Conservation (phyloP, 177 flowering plant genomes). For the Vitis hybrid region DNA sequence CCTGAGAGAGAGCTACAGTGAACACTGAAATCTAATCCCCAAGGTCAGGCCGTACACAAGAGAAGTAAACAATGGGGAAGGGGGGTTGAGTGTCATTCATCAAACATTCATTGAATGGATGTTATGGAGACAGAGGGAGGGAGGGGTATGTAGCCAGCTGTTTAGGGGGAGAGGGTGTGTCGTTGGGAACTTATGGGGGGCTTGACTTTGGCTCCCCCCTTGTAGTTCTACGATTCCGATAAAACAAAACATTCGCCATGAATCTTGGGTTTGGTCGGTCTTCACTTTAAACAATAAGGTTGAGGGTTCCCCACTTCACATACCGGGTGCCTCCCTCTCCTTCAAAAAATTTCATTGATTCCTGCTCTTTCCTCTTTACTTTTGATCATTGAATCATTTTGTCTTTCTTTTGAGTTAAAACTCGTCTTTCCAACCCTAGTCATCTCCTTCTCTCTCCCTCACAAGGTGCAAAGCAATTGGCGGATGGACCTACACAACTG, state of each 20-base stretch:
- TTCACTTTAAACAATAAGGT: not conserved
- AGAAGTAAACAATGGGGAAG: no score
- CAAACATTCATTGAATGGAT: no score
- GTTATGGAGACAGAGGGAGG: not conserved
- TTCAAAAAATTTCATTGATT: not conserved
- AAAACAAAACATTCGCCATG: constrained; percentile 7
- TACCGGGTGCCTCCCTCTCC: constrained; percentile 2
- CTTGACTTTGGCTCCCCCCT: not conserved
- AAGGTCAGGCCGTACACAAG: no score
- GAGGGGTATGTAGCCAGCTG: not conserved
- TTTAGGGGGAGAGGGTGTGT: not conserved
- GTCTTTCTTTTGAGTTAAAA: constrained; percentile 18
- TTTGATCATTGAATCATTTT: constrained; percentile 4
- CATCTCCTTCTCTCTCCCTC: not conserved
- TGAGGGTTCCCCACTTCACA: not conserved
- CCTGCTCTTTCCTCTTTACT: constrained; percentile 1
- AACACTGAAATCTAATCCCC: no score
- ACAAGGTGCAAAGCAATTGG: not conserved
- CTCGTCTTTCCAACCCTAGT: not conserved
- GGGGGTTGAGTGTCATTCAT: no score
- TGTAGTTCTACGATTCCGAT: not conserved
- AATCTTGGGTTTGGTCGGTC: constrained; percentile 11
- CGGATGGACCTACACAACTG: constrained; percentile 20
- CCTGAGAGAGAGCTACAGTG: no score
- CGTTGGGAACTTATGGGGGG: no score